Conservation (phyloP, 768 basidiomycete species). For the Neoboletus magnificus region DNA sequence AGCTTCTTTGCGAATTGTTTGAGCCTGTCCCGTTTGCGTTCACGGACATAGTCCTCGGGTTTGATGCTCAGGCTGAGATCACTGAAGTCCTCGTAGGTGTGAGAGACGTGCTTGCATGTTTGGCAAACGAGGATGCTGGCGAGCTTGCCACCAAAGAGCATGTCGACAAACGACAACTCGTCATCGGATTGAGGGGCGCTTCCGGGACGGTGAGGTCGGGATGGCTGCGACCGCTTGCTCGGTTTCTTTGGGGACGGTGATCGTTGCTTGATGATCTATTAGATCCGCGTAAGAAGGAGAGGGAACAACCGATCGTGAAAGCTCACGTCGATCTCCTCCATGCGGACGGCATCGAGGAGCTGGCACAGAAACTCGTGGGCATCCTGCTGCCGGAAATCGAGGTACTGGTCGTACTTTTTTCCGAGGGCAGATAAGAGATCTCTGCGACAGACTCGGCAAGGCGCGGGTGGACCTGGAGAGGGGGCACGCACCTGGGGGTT, state of each 20-base stretch:
- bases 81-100: slow-evolving; percentile 78
- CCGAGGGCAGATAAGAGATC: slow-evolving; percentile 66
- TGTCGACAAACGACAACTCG: slow-evolving; percentile 75
- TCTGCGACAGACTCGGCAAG: slow-evolving; percentile 33
- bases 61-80: slow-evolving; percentile 90
- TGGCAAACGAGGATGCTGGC: slow-evolving; percentile 93
- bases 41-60: slow-evolving; percentile 70
- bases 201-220: neutral
- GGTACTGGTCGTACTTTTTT: slow-evolving; percentile 89
- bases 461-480: neutral
- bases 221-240: slow-evolving; percentile 20
- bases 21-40: slow-evolving; percentile 74
- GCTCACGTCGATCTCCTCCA: slow-evolving; percentile 90
- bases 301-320: neutral
- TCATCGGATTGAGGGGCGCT: slow-evolving; percentile 34
- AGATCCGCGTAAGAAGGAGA: neutral
- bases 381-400: slow-evolving; percentile 94
- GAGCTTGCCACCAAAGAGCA: slow-evolving; percentile 86
- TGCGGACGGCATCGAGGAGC: slow-evolving; percentile 85
- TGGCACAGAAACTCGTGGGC: slow-evolving; percentile 92
- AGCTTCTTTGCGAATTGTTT: slow-evolving; percentile 70
- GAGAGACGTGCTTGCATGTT: slow-evolving; percentile 88
- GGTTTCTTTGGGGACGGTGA: slow-evolving; percentile 42
- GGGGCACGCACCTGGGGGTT: slow-evolving; percentile 60
- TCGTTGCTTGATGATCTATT: slow-evolving; percentile 77